Evolutionary conservation across 331 rosid species (phyloP), one percentile per base, ranked within the genome.

Genomic region (Dryas integrifolia): DNA sequence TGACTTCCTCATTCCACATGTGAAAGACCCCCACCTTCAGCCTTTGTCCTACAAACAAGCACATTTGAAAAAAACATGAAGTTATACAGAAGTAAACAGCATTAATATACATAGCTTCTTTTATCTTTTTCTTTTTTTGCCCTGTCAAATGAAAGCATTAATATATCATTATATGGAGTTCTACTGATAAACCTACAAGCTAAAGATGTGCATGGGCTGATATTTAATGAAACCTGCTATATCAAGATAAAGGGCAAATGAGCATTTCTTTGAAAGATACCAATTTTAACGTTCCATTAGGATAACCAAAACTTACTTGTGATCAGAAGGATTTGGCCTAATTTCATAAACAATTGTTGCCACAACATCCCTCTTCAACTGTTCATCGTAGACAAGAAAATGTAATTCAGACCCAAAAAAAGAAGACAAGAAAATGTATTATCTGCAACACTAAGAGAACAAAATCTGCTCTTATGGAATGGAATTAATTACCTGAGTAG

Each of bases 271-370:
- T 5, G 38, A 38, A 52, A 44, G 5, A 38, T 24, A 44, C 50
- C 9, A 11, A 7, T 62, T 52, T 62, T 26, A 46, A 15, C 30
- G 50, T 26, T 38, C 71, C 50, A 50, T 5, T 26, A 21, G 44
- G 21, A 65, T 55, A 73, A 66, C 4, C 57, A 48, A 71, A 18
- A 80, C 87, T 84, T 85, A 91, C 99, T 95, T 95, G 92, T 95
- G 99, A 69, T 95, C 99, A 44, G 99, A 92, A 72, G 99, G 99
- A 87, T 95, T 95, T 66, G 98, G 98, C 85, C 48, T 86, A 40
- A 95, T 77, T 86, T 95, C 98, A 63, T 91, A 95, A 10, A 95
- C 97, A 75, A 95, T 88, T 58, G 91, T 91, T 3, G 93, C 96
- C 50, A 94, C 96, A 21, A 85, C 96, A 67, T 91, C 96, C 81